Conservation (phyloP, 1,284 basidiomycete species). For the Exobasidium rhododendri region DNA sequence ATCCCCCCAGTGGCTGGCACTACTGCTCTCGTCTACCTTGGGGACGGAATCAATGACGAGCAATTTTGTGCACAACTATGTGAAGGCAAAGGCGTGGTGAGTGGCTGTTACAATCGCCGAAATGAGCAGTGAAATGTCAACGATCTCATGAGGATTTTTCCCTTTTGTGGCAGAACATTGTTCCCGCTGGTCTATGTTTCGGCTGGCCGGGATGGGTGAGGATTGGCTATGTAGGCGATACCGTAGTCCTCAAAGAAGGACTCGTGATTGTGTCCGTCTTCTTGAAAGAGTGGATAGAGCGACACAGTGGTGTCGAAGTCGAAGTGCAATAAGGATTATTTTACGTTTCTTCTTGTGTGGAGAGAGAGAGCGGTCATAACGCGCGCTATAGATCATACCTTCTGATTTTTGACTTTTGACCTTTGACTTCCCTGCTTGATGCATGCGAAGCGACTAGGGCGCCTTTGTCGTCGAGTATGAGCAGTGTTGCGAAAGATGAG, state of each 20-base stretch:
- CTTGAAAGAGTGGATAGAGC: slow-evolving; percentile 1
- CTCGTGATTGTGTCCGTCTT: not conserved
- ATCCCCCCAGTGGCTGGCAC: slow-evolving; percentile 10
- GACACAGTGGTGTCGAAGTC: too few species aligned
- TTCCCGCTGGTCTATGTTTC: slow-evolving; percentile 14
- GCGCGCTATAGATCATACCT: too few species aligned
- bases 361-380: too few species aligned
- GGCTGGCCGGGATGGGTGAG: slow-evolving; percentile 13
- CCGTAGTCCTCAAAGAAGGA: slow-evolving; percentile 1
- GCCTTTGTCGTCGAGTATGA: too few species aligned
- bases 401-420: too few species aligned
- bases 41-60: slow-evolving; percentile 10
- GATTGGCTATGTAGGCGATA: slow-evolving; percentile 15
- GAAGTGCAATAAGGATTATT: too few species aligned
- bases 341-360: too few species aligned
- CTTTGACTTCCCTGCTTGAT: too few species aligned
- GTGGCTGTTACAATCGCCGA: not conserved
- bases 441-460: too few species aligned
- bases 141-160: too few species aligned
- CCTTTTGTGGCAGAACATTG: slow-evolving; percentile 7
- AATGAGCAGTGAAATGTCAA: too few species aligned
- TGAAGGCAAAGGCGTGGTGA: slow-evolving; percentile 11
- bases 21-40: slow-evolving; percentile 15
- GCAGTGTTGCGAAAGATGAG: too few species aligned
- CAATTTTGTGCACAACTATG: slow-evolving; percentile 13